Evolutionary conservation across 2,329 filamentous ascomycete genomes (phyloP), one percentile per base, ranked within the genome.

Genomic region (Colletotrichum sp.): DNA sequence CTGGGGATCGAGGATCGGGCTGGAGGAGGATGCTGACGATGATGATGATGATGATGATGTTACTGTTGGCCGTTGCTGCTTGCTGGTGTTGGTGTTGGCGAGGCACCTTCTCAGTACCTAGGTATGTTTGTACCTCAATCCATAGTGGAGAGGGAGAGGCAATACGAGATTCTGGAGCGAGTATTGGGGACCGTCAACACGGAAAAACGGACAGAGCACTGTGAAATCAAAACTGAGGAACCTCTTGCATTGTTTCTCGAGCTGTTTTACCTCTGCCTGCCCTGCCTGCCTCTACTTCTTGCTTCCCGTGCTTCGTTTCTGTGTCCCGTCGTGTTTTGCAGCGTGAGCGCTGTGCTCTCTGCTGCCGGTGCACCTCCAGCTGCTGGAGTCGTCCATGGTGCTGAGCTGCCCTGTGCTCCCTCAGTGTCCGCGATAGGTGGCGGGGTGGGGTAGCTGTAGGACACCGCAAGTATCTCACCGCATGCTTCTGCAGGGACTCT

Each of bases 281-380:
- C 18, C 10, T 65, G 15, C 30, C 15, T 32, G 52, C 39, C 28
- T 26, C 32, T 32, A 21, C 39, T 55, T 44, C 28, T 34, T 62
- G 59, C 59, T 68, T 26, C n/a, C 64, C 26, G n/a, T 34, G 52
- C 52, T 69, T 69, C 32, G 66, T 69, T 57, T 69, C 66, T 39
- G 66, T 69, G n/a, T 44, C 57, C 69, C 39, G n/a, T 71, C n/a
- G 28, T 71, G 69, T 70, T 71, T 55, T 55, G 59, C 18, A 63
- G 57, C 24, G 30, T 18, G 57, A 10, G 67, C 67, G n/a, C 13
- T 60, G 66, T 68, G 44, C 66, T 39, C 66, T 69, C 26, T 60
- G 66, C 16, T 39, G 34, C 28, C 36, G 44, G 24, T 69, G 57
- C 55, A 13, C 44, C n/a, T 49, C 44, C n/a, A 49, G 44, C 44